Base-by-base conservation (phyloP, 345 rosid genomes). In the Eucalyptus cloeziana region DNA sequence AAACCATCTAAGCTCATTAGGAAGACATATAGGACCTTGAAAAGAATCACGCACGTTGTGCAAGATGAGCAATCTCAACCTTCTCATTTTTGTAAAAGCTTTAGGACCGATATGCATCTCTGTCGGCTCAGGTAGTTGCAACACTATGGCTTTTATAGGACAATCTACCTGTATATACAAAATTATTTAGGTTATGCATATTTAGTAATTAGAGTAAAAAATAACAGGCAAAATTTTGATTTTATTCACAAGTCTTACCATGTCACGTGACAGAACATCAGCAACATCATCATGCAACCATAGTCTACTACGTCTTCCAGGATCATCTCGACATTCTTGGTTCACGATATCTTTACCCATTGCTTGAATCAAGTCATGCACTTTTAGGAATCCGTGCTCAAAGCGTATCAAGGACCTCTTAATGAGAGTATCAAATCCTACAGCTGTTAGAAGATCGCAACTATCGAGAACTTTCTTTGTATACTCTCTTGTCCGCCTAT, bases 351-450 rank as follows among this genome's bases (percentile, higher is more conserved):
- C 37, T 7, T 6, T 62, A 10, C 71, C 71, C 71, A 62, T 62
- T 0, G 33, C 7, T 62, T 62, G 37, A 62, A 62, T 30, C 9
- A 62, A 30, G 19, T 62, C 71, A 30, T 62, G 71, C 37, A 62
- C 3, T 25, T 30, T 3, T 62, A 51, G 3, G 8, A 12, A 1
- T 62, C 8, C 1, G 0, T 0, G 0, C 4, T 27, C 33, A 62
- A 62, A 5, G 7, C 5, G 4, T 30, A 62, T 62, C 71, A 30
- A 13, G 4, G 71, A 62, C 71, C 71, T 62, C 37, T 62, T 13
- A 6, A 30, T 4, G 8, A 62, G 71, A 62, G 1, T 30, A 13
- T 62, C 37, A 30, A 62, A 62, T 62, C 71, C 71, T 13, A 13
- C 4, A 0, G 3, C 0, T 62, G 19, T 7, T 0, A 1, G 3